These are phyloP conservation scores for Cyclanthera cordifolia DNA, from an alignment of 306 rosid genomes.

Conservation along the genomic window DNA sequence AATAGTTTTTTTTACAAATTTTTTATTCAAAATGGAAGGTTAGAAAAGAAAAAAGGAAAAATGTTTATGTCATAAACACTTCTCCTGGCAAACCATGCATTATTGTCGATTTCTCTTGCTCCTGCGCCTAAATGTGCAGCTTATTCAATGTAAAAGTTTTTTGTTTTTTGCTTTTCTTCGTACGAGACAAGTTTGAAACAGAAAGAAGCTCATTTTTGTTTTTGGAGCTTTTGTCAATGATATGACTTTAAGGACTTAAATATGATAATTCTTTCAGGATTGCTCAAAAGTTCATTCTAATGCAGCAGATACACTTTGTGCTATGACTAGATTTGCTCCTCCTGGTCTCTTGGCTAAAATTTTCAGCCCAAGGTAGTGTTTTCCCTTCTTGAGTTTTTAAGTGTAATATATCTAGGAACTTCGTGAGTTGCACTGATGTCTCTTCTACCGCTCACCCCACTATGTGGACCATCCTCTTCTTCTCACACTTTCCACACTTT, in stretches of 20 bases:
- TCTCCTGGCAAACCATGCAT: background rate
- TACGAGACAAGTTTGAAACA: background rate
- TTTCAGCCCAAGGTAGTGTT: constrained; percentile 65
- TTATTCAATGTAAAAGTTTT: background rate
- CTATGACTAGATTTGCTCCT: constrained; percentile 89
- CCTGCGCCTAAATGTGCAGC: background rate
- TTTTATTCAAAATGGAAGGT: background rate
- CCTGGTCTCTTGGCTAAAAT: constrained; percentile 75
- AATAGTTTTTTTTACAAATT: background rate
- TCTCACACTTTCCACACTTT: too few relatives aligned
- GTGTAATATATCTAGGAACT: too few relatives aligned
- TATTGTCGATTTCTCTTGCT: background rate
- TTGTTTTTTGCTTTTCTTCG: background rate
- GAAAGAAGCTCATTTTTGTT: background rate
- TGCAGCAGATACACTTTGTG: constrained; percentile 93
- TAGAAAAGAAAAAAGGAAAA: too few relatives aligned
- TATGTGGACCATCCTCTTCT: too few relatives aligned
- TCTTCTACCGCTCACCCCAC: too few relatives aligned
- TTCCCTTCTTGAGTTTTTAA: background rate
- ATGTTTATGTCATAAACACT: background rate
- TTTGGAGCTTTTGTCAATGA: background rate
- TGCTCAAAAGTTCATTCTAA: constrained; percentile 89
- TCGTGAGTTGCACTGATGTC: too few relatives aligned
- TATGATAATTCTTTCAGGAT: constrained; percentile 46
- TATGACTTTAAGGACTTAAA: background rate